Percentiles rank a stretch among this genome's conserved stretches.
These are phyloP conservation scores for Silene noctiflora DNA, from an alignment of 179 eudicot genomes.

Conservation along the genomic window DNA sequence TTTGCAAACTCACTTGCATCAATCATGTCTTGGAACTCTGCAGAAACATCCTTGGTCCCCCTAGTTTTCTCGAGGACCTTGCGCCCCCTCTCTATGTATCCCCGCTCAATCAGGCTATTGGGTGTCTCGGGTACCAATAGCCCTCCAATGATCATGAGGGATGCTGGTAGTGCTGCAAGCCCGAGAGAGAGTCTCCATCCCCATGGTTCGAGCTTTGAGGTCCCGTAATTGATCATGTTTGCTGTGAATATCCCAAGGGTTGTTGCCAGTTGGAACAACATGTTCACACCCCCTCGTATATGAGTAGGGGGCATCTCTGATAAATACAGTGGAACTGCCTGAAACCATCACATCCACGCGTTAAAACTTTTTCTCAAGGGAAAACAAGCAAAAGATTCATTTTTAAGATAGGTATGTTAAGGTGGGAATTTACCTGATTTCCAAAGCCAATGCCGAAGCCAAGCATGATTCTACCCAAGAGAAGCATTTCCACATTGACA, in stretches of 20 bases:
- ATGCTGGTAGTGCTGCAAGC: conserved; percentile 76
- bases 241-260: conserved; percentile 89
- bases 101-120: conserved; percentile 74
- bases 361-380: neutral
- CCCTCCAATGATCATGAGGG: conserved; percentile 74
- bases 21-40: conserved; percentile 68
- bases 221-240: conserved; percentile 86
- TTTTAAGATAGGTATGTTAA: neutral
- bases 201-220: conserved; percentile 71
- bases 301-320: conserved; percentile 96
- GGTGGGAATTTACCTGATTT: conserved; percentile 52
- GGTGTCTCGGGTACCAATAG: conserved; percentile 83
- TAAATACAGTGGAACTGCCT: conserved; percentile 83
- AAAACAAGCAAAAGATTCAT: neutral
- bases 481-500: conserved; percentile 47
- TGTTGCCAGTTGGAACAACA: conserved; percentile 88
- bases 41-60: conserved; percentile 61
- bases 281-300: conserved; percentile 79
- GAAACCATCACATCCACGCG: conserved; percentile 5
- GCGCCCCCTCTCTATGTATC: conserved; percentile 49
- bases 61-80: conserved; percentile 63
- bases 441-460: conserved; percentile 98
- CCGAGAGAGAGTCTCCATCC: conserved; percentile 94
- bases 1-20: conserved; percentile 82
- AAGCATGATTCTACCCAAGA: conserved; percentile 72